Base-by-base conservation (phyloP, 768 basidiomycete genomes). In the Termitomyces sp. region DNA sequence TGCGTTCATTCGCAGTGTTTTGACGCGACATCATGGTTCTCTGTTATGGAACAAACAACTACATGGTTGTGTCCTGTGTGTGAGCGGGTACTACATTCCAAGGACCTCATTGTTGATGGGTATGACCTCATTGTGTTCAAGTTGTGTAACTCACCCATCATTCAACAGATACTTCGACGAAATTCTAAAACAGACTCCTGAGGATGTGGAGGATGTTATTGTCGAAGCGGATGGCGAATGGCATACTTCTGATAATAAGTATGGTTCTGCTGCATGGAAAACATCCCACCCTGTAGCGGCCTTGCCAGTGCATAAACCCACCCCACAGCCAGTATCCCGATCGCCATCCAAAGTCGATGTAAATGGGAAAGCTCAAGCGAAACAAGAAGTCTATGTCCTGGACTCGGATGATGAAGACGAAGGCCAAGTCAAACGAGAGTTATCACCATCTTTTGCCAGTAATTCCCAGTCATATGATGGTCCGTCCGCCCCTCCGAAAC, bases 41-140 rank as follows among this genome's bases (percentile, higher is more conserved):
- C 88, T 5, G 86, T 96, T 69, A 98, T 97, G 85, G 92, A 96
- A 67, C 88, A 93, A 74, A 98, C 95, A 9, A 97, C 96, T 2
- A 95, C 94, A 32, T 99, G 92, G 89, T 72, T 89, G 46, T 98
- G 97, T 72, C 96, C 97, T 27, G 89, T 94, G 43, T 98, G 97
- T 72, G 92, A 93, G 69, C 87, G 84, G 67, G 75, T 80, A 46
- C 71, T 99, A 53, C 84, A 87, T 62, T 75, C 84, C 20, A 88
- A 89, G 34, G 93, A 98, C 59, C 75, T 99, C 36, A 88, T 97
- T 37, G 81, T 96, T 57, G 97, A 99, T 68, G 95, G 94, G 95
- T 94, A 71, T 43, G 83, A 30, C 13, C 14, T 34, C 32, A 16
- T 32, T 32, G 18, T 8, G 10, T 18, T 40, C 24, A 34, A 18